Evolutionary conservation across 345 rosid species (phyloP).

Genomic region (Syzygium grande): DNA sequence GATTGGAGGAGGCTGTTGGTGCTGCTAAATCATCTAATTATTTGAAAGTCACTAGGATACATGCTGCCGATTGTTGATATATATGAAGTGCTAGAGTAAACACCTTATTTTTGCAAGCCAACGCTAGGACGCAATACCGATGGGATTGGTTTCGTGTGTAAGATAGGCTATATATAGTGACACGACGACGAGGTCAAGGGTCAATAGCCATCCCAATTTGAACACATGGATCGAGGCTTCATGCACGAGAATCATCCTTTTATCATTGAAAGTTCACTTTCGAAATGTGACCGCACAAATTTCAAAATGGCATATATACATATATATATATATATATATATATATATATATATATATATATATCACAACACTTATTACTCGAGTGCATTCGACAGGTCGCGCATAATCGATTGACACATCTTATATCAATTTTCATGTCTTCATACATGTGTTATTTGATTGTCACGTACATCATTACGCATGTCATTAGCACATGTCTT

Average conservation of each 20-base stretch:
- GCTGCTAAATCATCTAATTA: neutral
- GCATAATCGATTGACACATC: neutral
- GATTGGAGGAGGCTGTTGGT: neutral
- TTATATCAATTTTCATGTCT: neutral
- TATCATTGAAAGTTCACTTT: neutral
- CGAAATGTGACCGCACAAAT: neutral
- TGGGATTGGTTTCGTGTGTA: neutral
- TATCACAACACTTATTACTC: neutral
- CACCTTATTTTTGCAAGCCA: too few species aligned
- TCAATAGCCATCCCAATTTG: fast-evolving
- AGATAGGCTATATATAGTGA: neutral
- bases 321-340: too few species aligned
- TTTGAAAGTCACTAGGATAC: neutral
- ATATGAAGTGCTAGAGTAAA: neutral
- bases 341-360: neutral
- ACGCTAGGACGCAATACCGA: neutral
- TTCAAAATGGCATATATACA: neutral
- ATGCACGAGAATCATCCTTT: neutral
- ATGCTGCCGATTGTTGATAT: neutral
- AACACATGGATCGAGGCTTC: neutral
- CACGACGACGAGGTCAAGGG: neutral
- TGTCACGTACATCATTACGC: neutral
- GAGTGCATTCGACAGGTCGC: neutral
- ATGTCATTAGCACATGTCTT: neutral
- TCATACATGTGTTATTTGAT: neutral